Evolutionary conservation across 2,329 filamentous ascomycete genomes (phyloP).

Genomic region (Dactylellina cionopaga): DNA sequence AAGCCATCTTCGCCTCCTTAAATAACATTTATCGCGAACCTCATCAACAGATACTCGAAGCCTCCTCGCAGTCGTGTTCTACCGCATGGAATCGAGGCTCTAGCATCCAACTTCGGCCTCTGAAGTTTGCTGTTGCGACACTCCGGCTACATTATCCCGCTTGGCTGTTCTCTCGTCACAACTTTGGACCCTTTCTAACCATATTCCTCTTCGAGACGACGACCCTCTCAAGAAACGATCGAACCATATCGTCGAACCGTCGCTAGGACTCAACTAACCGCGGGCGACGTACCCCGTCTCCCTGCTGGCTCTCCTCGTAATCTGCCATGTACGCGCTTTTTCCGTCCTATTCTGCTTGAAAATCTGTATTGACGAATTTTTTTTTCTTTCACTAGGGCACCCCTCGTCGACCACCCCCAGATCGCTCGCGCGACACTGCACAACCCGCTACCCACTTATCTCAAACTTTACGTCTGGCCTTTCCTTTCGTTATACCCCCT

Average conservation of each 20-base stretch:
- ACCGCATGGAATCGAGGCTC: background rate
- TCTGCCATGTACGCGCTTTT: slow-evolving; percentile 36
- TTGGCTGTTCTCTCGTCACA: slow-evolving; percentile 18
- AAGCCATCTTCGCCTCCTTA: background rate
- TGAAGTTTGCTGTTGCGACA: background rate
- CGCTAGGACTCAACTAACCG: slow-evolving; percentile 12
- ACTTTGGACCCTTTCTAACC: slow-evolving; percentile 2
- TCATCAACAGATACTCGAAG: too few relatives aligned
- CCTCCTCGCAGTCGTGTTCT: too few relatives aligned
- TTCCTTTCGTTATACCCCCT: slow-evolving; percentile 91
- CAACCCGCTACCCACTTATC: slow-evolving; percentile 80
- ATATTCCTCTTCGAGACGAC: too few relatives aligned
- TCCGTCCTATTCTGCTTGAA: background rate
- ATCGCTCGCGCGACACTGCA: slow-evolving; percentile 88
- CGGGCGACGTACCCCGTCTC: slow-evolving; percentile 34
- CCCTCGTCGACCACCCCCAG: slow-evolving; percentile 89
- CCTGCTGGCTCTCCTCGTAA: slow-evolving; percentile 19
- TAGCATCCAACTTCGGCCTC: background rate
- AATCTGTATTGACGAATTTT: background rate
- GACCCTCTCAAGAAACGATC: slow-evolving; percentile 4
- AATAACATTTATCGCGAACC: too few relatives aligned
- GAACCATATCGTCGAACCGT: slow-evolving; percentile 2
- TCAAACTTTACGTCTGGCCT: slow-evolving; percentile 92
- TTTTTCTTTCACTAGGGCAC: slow-evolving; percentile 68
- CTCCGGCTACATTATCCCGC: slow-evolving; percentile 9